Conservation (phyloP, 768 basidiomycete species). For the Lactarius quietus region DNA sequence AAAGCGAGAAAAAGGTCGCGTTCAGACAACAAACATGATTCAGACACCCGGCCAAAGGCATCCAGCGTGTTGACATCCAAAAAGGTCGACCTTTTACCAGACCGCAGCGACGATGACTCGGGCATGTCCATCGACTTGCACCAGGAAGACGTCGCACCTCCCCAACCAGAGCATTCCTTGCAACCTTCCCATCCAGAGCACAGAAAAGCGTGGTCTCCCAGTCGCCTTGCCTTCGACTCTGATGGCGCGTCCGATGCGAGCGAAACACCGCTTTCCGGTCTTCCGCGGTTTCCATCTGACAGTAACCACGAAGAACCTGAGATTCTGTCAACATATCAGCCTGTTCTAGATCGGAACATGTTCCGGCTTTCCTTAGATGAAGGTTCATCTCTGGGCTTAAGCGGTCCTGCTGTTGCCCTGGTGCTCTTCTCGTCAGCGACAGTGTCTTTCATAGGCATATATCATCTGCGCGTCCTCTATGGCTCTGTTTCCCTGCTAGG, state of each 20-base stretch:
- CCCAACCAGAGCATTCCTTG: neutral
- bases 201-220: conserved; percentile 57
- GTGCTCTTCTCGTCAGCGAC: conserved; percentile 47
- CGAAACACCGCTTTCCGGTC: conserved; percentile 35
- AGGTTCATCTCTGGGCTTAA: conserved; percentile 32
- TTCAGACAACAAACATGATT: conserved; percentile 29
- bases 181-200: neutral
- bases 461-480: conserved; percentile 55
- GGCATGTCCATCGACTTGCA: conserved; percentile 33
- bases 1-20: conserved; percentile 31
- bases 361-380: conserved; percentile 45
- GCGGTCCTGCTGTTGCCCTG: conserved; percentile 38
- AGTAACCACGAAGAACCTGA: conserved; percentile 20
- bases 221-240: conserved; percentile 36
- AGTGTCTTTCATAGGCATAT: conserved; percentile 66
- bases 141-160: conserved; percentile 7
- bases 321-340: conserved; percentile 49
- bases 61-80: conserved; percentile 35
- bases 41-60: no score
- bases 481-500: conserved; percentile 62
- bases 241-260: conserved; percentile 27
- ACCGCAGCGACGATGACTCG: conserved; percentile 20
- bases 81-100: conserved; percentile 27
- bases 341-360: conserved; percentile 43
- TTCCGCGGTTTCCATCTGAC: conserved; percentile 10